Base-by-base conservation (phyloP, 148 eudicot species). In the Rhododendron molle region DNA sequence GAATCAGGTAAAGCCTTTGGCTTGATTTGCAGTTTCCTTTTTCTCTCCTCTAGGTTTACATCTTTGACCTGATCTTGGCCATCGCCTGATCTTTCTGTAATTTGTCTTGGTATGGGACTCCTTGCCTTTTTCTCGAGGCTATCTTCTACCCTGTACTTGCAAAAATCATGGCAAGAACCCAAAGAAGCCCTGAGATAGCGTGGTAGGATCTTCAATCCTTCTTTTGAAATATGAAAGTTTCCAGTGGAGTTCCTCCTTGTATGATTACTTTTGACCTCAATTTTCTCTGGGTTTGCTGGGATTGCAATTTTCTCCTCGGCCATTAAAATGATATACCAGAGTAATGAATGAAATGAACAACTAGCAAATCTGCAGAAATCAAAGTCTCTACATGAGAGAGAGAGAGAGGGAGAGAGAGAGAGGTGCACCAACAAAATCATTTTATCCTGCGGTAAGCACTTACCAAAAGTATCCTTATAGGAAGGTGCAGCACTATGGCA, bases 101-200 rank as follows among this genome's bases (percentile, higher is more conserved):
- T 86, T 84, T 86, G 84, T 88, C 82, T 90, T 43, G 87, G 76
- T 13, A 73, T 7, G 20, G 84, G 86, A 84, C 50, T 83, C 74
- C 76, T 88, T 58, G 88, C 76, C 83, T 86, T 90, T 58, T 86
- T 86, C 82, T 87, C 90, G 1, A 85, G 34, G 80, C 83, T 85
- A 14, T 85, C 86, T 87, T 78, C 87, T 69, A 80, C 85, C 40
- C 94, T 93, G 76, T 83, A 91, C 87, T 96, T 96, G 94, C 99
- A 96, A 26, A 79, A 49, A 87, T 94, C 95, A 85, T 96, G 99
- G 89, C 96, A 94, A 43, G 98, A 96, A 83, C 94, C 91, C n/a
- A 80, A 9, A 34, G 95, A 89, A 78, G 87, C 82, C 60, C 90
- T 90, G 84, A 91, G 96, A 85, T 94, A 94, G 34, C 92, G 94